Evolutionary conservation across 345 rosid species (phyloP), one percentile per base, ranked within the genome.

Genomic region (Eucalyptus viminalis): DNA sequence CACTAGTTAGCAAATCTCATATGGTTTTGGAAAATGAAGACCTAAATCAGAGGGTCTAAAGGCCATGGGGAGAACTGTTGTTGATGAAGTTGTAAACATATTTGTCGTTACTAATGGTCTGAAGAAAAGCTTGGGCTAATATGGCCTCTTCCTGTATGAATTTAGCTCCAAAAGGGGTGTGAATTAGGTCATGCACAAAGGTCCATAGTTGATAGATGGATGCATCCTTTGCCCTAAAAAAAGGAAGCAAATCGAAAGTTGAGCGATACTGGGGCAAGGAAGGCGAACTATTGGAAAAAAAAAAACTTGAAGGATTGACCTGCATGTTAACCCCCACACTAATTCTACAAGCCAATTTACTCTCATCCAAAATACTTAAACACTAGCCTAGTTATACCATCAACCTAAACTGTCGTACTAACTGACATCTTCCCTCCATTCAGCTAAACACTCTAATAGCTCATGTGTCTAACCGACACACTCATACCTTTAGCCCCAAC

Each of bases 361-460:
- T 65, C 19, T 14, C 9, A 29, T 29, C 21, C 72, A 65, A 65
- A 29, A n/a, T 65, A n/a, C 72, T 65, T 14, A 29, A 65, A 12
- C 72, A 37, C 15, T 0, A 7, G 37, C 19, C 37, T 0, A 65
- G 10, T n/a, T 65, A n/a, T 29, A 29, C 72, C 34, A n/a, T 65
- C 14, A 65, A 3, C 37, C 37, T 65, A 65, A 65, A 14, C 5
- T 14, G 0, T 29, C 0, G 2, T 62, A 62, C 17, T 60, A 0
- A 65, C 3, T 2, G 10, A 65, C 19, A 14, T 65, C 16, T 65
- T n/a, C 17, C 8, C 9, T n/a, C 5, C 5, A 6, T n/a, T 65
- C 0, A n/a, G 5, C 19, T 4, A 3, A 65, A 65, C 9, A n/a
- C 72, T n/a, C 5, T 8, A 29, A 14, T n/a, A 7, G 19, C 34